Conservation (phyloP, 768 basidiomycete genomes). For the Podaxis rugospora region DNA sequence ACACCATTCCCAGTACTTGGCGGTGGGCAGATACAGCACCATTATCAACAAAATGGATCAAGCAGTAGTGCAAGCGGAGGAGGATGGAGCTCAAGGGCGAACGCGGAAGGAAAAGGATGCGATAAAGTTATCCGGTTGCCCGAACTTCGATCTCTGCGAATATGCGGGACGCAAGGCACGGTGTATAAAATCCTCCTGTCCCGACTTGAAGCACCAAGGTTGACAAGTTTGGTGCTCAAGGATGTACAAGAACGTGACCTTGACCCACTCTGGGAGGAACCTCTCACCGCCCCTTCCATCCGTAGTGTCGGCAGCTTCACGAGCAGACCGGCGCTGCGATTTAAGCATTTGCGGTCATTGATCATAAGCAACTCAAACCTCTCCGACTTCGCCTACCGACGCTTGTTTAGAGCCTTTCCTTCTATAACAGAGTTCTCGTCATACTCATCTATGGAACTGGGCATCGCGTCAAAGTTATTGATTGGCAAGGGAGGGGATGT, state of each 20-base stretch:
- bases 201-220: constrained; percentile 31
- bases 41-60: not conserved
- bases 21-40: not conserved
- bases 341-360: constrained; percentile 31
- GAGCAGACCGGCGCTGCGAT: constrained; percentile 15
- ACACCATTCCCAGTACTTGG: not conserved
- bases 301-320: not conserved
- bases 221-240: constrained; percentile 39
- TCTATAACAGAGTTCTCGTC: constrained; percentile 27
- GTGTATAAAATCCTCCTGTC: constrained; percentile 36
- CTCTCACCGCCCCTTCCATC: not conserved
- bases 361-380: constrained; percentile 39
- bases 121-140: constrained; percentile 27
- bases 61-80: not conserved
- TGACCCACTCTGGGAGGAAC: constrained; percentile 27
- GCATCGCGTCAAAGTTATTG: not conserved
- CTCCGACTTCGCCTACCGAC: constrained; percentile 24
- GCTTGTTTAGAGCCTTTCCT: constrained; percentile 29
- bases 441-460: constrained; percentile 5
- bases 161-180: constrained; percentile 32
- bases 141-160: constrained; percentile 34
- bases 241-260: constrained; percentile 38
- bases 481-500: not conserved
- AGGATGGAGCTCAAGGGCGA: not conserved
- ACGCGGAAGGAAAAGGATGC: constrained; percentile 15